phyloP scores from a whole-genome alignment of 108 stramenopile species.

The Skeletonema menzelii region DNA sequence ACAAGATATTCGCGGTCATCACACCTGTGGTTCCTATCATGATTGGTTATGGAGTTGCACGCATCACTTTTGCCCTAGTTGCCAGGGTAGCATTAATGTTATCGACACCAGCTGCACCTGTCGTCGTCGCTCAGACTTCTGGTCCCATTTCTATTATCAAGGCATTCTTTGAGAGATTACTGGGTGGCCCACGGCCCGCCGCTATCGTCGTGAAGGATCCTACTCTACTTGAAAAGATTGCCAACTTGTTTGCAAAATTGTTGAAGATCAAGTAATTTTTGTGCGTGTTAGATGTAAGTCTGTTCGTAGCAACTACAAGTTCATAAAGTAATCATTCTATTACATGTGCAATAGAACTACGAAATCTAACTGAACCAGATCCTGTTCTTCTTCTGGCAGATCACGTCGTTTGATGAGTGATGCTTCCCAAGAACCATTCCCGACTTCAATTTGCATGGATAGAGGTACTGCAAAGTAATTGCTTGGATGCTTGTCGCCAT shows the following conservation, averaged over 20 bases:
- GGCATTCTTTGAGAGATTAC: neutral
- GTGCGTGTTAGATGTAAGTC: neutral
- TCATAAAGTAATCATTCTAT: neutral
- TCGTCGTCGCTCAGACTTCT: neutral
- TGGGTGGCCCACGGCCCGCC: neutral
- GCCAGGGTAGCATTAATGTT: neutral
- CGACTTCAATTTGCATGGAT: slow-evolving; percentile 71
- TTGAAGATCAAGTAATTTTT: neutral
- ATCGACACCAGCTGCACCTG: neutral
- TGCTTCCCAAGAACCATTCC: slow-evolving; percentile 84
- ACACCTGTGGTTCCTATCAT: neutral
- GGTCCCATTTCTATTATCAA: neutral
- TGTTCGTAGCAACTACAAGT: neutral
- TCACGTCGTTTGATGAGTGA: slow-evolving; percentile 58
- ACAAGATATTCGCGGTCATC: neutral
- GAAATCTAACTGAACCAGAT: slow-evolving; percentile 34
- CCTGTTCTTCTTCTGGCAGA: slow-evolving; percentile 18
- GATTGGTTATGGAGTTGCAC: neutral
- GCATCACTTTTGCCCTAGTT: neutral
- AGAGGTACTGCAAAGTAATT: slow-evolving; percentile 57
- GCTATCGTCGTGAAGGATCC: neutral
- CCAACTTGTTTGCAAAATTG: neutral
- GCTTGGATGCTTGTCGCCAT: neutral
- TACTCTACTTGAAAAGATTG: neutral
- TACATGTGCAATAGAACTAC: slow-evolving; percentile 9